Percentiles rank a stretch among this genome's conserved stretches.
Evolutionary conservation across 1,284 basidiomycete genomes (phyloP).

Genomic region (Moniliophthora roreri): DNA sequence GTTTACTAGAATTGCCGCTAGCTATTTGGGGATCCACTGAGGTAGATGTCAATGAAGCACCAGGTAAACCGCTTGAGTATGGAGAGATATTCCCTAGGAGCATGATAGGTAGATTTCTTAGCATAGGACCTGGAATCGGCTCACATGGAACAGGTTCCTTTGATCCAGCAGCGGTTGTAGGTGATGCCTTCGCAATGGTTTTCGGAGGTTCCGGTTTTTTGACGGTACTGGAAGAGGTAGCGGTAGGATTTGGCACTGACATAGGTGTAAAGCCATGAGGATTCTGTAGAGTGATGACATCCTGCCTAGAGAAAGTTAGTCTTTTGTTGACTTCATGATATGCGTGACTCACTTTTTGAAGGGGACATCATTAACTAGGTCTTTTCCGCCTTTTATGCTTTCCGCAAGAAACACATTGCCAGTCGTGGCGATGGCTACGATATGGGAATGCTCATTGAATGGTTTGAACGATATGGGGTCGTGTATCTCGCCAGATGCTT

Average conservation of each 20-base stretch:
- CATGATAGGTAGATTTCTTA: constrained; percentile 5
- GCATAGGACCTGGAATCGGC: constrained; percentile 22
- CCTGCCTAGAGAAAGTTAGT: constrained; percentile 55
- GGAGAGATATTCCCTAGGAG: constrained; percentile 85
- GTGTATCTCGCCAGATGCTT: constrained; percentile 77
- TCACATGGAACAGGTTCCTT: constrained; percentile 68
- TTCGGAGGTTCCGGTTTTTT: constrained; percentile 32
- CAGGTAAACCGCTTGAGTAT: constrained; percentile 87
- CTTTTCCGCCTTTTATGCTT: constrained; percentile 85
- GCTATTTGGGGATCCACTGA: constrained; percentile 79
- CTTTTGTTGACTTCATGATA: neutral
- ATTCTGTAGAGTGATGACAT: constrained; percentile 92
- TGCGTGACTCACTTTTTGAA: constrained; percentile 75
- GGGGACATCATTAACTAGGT: constrained; percentile 82
- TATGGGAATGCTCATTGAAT: constrained; percentile 89
- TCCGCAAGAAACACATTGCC: constrained; percentile 92
- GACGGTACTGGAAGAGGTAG: constrained; percentile 27
- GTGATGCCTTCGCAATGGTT: constrained; percentile 31
- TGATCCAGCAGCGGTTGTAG: constrained; percentile 40
- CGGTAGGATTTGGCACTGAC: constrained; percentile 35
- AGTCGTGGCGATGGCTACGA: constrained; percentile 86
- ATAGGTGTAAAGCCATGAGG: constrained; percentile 70
- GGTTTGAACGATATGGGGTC: constrained; percentile 94
- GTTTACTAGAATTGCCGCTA: constrained; percentile 57
- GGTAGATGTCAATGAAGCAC: constrained; percentile 93